A percentile compares a stretch with the other conserved stretches of the same genome.
These are phyloP conservation scores for Auricularia sp. DNA, from an alignment of 768 basidiomycete genomes.

Conservation along the genomic window DNA sequence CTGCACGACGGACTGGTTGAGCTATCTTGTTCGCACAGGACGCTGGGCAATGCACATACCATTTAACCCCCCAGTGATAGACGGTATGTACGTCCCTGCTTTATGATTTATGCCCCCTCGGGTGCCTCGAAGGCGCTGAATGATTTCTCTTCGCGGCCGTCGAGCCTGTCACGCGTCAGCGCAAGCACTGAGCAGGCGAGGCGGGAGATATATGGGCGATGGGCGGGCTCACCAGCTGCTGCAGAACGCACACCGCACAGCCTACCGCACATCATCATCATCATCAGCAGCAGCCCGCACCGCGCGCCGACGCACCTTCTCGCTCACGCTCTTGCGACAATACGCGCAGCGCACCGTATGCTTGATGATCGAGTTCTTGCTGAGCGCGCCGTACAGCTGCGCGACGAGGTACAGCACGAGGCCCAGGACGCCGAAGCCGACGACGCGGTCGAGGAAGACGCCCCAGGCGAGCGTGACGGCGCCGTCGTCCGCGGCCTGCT, in stretches of 20 bases:
- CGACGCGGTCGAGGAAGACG: slow-evolving; percentile 27
- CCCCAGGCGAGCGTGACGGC: slow-evolving; percentile 31
- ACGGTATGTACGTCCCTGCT: too few species aligned
- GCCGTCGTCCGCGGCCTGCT: slow-evolving; percentile 36
- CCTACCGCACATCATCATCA: slow-evolving; percentile 15
- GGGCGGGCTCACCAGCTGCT: slow-evolving; percentile 23
- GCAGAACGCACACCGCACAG: slow-evolving; percentile 32
- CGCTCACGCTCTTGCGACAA: slow-evolving; percentile 34
- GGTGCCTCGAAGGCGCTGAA: background rate
- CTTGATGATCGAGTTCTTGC: slow-evolving; percentile 34
- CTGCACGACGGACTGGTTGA: too few species aligned
- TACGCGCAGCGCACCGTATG: slow-evolving; percentile 31
- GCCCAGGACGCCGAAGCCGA: slow-evolving; percentile 33
- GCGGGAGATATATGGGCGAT: too few species aligned
- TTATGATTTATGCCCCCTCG: too few species aligned
- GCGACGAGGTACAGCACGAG: slow-evolving; percentile 30
- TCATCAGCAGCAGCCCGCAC: background rate
- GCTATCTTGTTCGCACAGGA: too few species aligned
- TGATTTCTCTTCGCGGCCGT: slow-evolving; percentile 30
- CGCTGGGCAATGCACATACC: too few species aligned
- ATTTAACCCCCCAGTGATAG: too few species aligned
- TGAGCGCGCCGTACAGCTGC: slow-evolving; percentile 25
- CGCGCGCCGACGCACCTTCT: slow-evolving; percentile 23
- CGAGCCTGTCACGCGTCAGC: slow-evolving; percentile 11
- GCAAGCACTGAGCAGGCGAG: too few species aligned